Evolutionary conservation across 805 yeast species (phyloP), one percentile per base, ranked within the genome.

Genomic region (Pichia californica): DNA sequence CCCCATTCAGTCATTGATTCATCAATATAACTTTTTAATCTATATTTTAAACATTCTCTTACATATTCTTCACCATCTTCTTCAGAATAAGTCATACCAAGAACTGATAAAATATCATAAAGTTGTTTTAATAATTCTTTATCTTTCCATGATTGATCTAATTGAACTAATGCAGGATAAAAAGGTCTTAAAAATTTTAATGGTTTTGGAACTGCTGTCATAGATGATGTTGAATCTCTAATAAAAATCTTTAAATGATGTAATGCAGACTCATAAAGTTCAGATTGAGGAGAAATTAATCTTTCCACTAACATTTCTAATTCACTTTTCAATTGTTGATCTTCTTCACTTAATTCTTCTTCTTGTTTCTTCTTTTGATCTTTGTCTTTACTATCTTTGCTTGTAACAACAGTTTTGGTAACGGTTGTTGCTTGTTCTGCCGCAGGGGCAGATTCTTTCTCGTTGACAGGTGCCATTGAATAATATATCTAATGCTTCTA

Each of bases 151-250:
- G 70, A 68, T 30, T 76, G 80, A 62, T 82, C 84, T 31, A 85
- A 66, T 43, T 69, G 73, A 28, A 77, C 76, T 56, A 93, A 70
- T n/a, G 71, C 56, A 18, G 82, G 80, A 60, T 82, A 93, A 57
- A 80, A 86, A 7, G 97, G 96, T 57, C 96, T 79, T 51, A 93
- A 73, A 61, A 93, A 93, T 69, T 93, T 94, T 67, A 93, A 76
- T 5, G 99, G 99, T 65, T 93, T 93, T 31, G 99, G 99, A 40
- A 93, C 99, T 3, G 99, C 99, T 2, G 99, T 93, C 97, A 93
- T 93, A 8, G 97, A 89, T 31, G 96, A 86, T 3, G 99, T 93
- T 11, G 97, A 85, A 43, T 93, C 94, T 52, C 87, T 79, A 56
- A 93, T 89, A 55, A 78, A 78, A 38, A 73, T 76, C 58, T 88